Evolutionary conservation across 2,329 filamentous ascomycete genomes (phyloP), one percentile per base, ranked within the genome.

Genomic region (Pseudonectria foliicola): DNA sequence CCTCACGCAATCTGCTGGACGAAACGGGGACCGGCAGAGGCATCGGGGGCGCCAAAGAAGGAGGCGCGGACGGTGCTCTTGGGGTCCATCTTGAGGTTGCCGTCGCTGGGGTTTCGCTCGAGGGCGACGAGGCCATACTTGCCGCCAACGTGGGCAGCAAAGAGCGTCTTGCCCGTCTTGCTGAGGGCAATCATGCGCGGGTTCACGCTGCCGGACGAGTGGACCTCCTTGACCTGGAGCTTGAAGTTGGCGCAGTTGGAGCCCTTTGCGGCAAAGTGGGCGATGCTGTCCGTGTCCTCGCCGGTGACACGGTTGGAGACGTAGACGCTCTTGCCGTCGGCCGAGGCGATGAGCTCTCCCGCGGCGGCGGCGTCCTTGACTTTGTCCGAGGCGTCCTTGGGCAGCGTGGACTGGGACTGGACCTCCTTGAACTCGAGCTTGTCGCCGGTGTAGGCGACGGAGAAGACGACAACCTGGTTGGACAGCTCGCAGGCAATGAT

Each of bases 221-320:
- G 50, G 13, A 53, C 44, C 33, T 59, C 54, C 16, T 45, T 49
- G 34, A 61, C 62, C 27, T 52, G 43, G 34, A 69, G 57, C 7
- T 39, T 53, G 31, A 57, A 35, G 10, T 43, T 42, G 27, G 41
- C 47, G 21, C 38, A 49, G 23, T 41, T 33, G 21, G 40, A 43
- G 15, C 15, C 27, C 7, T 31, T 27, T 29, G 50, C 36, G 31
- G 55, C 49, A 50, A 73, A 71, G 51, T 66, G 65, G 6, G 67
- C 60, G 46, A 74, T 63, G 46, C 55, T 66, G 55, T 74, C 71
- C 7, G 62, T 63, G 3, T 43, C 45, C 25, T 62, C 60, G 34
- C 66, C 68, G 2, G 61, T 66, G 16, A 71, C 43, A 4, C 71
- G 67, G 60, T 74, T 74, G 25, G 68, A 68, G 34, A 73, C 60